Evolutionary conservation across 2,329 filamentous ascomycete species (phyloP), one percentile per base, ranked within the genome.

Genomic region (Fusarium irregulare): DNA sequence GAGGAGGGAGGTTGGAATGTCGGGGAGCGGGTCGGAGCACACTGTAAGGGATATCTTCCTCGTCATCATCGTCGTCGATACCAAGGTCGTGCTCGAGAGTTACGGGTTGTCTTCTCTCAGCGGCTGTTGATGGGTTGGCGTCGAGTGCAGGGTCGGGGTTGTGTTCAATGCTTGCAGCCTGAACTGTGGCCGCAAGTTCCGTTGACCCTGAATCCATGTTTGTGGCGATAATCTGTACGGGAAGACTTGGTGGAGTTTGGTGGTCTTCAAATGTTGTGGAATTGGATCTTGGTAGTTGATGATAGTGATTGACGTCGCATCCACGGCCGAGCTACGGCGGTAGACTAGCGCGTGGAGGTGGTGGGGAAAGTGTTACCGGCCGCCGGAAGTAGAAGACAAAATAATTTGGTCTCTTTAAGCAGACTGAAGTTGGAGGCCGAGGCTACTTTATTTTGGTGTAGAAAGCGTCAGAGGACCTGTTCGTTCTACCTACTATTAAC

Each of bases 161-260:
- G 48, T 83, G 87, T 68, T 93, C 91, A 81, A 97, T 91, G 76
- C 92, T 92, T 34, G 90, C 92, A 18, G 92, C 90, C 80, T 98
- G 94, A 70, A 97, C 83, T 34, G 91, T 91, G 75, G 93, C 92
- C 47, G 93, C 92, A 60, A 95, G 82, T 77, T 96, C 89, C 25
- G 89, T 80, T 27, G 89, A 85, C 20, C 88, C 79, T n/a, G 87
- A 85, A 28, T 82, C 81, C 34, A 91, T 91, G 62, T 53, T 34
- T 47, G n/a, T n/a, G 7, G 56, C 10, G 10, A 32, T 25, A 25
- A 11, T 12, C 13, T 7, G 20, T 34, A 25, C 30, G 16, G 16
- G 13, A 20, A 12, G 20, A 20, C 32, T 25, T 32, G 21, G 18
- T 34, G 40, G 2, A 9, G 9, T n/a, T 41, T 10, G 27, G 42